phyloP scores from a whole-genome alignment of 148 eudicot species.

The Dianthus caryophyllus region DNA sequence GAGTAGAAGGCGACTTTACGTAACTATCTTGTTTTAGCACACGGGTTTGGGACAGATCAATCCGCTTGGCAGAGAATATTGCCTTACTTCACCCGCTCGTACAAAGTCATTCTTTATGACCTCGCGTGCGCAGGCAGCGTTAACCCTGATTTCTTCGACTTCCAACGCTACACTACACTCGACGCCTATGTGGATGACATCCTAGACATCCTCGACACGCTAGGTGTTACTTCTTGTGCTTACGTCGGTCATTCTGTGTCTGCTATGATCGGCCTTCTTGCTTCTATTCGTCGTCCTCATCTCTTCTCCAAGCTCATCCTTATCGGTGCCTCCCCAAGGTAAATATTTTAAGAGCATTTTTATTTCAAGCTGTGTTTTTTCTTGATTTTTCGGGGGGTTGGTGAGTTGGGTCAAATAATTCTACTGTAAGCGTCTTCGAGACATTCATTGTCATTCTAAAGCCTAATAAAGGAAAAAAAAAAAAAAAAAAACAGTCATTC shows the following conservation, averaged over 20 bases:
- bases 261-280: slow-evolving; percentile 43
- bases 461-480: no score
- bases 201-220: slow-evolving; percentile 55
- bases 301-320: slow-evolving; percentile 44
- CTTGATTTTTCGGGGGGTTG: background rate
- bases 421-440: no score
- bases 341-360: slow-evolving; percentile 1
- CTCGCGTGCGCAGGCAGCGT: slow-evolving; percentile 94
- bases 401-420: no score
- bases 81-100: slow-evolving; percentile 50
- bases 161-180: slow-evolving; percentile 66
- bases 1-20: slow-evolving; percentile 66
- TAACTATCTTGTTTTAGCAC: slow-evolving; percentile 58
- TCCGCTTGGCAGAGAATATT: slow-evolving; percentile 89
- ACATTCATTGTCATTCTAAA: no score
- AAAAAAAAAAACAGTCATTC: no score
- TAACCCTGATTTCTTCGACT: slow-evolving; percentile 81
- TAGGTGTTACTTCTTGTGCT: slow-evolving; percentile 46
- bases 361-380: background rate
- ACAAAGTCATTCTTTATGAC: slow-evolving; percentile 67
- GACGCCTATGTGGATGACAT: slow-evolving; percentile 85
- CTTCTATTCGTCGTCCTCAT: slow-evolving; percentile 33
- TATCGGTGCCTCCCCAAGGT: slow-evolving; percentile 72
- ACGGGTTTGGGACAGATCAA: slow-evolving; percentile 91
- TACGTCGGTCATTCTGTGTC: slow-evolving; percentile 49